Evolutionary conservation across 805 yeast species (phyloP).

Genomic region (Candida sphagnicola): DNA sequence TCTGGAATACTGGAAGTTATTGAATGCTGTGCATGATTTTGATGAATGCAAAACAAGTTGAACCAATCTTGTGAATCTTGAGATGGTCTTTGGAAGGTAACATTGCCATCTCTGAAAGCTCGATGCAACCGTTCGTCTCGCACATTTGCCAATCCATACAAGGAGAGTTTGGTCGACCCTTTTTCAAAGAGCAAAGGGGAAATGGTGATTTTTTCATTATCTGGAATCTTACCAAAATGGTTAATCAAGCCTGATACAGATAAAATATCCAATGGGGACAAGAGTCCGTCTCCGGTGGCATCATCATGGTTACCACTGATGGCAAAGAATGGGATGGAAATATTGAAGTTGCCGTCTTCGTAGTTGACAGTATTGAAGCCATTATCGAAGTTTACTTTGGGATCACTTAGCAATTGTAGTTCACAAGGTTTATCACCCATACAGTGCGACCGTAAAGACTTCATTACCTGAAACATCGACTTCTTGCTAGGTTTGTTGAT

Average conservation of each 20-base stretch:
- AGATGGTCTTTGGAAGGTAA: slow-evolving; percentile 71
- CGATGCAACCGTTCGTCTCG: slow-evolving; percentile 85
- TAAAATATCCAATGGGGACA: slow-evolving; percentile 83
- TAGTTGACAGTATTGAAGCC: slow-evolving; percentile 74
- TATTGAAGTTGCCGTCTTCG: slow-evolving; percentile 86
- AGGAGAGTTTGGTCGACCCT: slow-evolving; percentile 75
- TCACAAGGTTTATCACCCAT: slow-evolving; percentile 87
- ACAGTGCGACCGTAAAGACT: slow-evolving; percentile 64
- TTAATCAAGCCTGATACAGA: slow-evolving; percentile 80
- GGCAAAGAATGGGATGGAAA: slow-evolving; percentile 86
- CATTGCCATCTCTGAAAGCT: slow-evolving; percentile 75
- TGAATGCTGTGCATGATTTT: slow-evolving; percentile 81
- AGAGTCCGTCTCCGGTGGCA: slow-evolving; percentile 78
- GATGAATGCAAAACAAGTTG: slow-evolving; percentile 83
- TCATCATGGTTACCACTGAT: slow-evolving; percentile 97
- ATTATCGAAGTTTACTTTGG: slow-evolving; percentile 54
- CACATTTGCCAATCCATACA: slow-evolving; percentile 85
- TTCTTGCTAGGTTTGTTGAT: slow-evolving; percentile 84
- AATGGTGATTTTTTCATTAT: slow-evolving; percentile 70
- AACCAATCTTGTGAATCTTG: slow-evolving; percentile 67
- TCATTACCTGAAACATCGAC: slow-evolving; percentile 78
- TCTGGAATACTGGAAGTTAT: slow-evolving; percentile 84
- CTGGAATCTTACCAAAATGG: slow-evolving; percentile 80
- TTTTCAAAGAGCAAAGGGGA: slow-evolving; percentile 79
- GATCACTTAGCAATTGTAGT: slow-evolving; percentile 78